Evolutionary conservation across 2,329 filamentous ascomycete species (phyloP).

Genomic region (Aspergillus sp.): DNA sequence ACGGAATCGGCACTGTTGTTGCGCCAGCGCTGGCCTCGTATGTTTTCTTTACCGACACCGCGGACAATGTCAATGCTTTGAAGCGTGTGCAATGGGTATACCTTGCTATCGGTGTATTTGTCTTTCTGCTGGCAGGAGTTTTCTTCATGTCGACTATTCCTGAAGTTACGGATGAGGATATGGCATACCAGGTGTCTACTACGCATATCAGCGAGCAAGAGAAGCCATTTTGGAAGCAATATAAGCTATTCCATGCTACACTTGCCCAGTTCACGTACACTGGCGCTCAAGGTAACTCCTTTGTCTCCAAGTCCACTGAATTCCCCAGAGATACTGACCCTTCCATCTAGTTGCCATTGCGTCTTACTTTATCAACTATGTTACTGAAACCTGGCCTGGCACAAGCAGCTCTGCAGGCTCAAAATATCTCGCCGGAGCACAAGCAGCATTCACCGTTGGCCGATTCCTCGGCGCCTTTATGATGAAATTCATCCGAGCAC

Average conservation of each 20-base stretch:
- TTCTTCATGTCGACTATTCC: constrained; percentile 69
- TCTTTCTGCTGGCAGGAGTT: constrained; percentile 63
- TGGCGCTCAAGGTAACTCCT: constrained; percentile 62
- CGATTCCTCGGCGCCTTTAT: constrained; percentile 67
- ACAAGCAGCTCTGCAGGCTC: constrained; percentile 59
- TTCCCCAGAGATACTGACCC: constrained; percentile 8
- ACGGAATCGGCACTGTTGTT: constrained; percentile 72
- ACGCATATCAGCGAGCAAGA: constrained; percentile 55
- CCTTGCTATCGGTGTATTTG: constrained; percentile 73
- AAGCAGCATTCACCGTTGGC: constrained; percentile 70
- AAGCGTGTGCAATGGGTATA: constrained; percentile 77
- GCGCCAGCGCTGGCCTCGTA: constrained; percentile 72
- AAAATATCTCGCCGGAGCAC: constrained; percentile 71
- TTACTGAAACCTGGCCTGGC: constrained; percentile 58
- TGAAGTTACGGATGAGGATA: constrained; percentile 71
- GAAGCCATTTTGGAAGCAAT: constrained; percentile 68
- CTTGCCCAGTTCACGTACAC: constrained; percentile 80
- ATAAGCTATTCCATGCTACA: constrained; percentile 72
- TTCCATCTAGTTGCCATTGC: constrained; percentile 44
- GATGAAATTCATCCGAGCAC: constrained; percentile 66
- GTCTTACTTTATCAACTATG: constrained; percentile 72
- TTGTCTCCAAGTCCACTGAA: not conserved
- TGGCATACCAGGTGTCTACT: constrained; percentile 61
- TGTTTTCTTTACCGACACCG: constrained; percentile 68
- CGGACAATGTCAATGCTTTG: constrained; percentile 58